A percentile compares a stretch with the other conserved stretches of the same genome.
Evolutionary conservation across 164 flowering plant species (phyloP).

Genomic region (Annona cherimola): DNA sequence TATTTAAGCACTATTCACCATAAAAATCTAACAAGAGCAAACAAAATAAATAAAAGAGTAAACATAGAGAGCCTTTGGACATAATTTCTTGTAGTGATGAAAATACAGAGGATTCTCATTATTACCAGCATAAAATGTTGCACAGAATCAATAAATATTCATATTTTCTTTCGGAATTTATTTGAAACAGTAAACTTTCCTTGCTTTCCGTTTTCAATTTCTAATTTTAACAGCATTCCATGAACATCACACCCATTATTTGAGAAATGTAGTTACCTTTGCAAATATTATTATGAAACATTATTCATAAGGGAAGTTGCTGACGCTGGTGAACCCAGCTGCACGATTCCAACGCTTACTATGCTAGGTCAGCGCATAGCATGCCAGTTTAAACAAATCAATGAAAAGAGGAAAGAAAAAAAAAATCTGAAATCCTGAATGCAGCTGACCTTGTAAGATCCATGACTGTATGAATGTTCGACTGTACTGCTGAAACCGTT

Average conservation of each 20-base stretch:
- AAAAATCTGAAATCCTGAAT: not conserved
- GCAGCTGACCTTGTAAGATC: constrained; percentile 74
- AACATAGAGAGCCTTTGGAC: not conserved
- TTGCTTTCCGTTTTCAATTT: too few relatives aligned
- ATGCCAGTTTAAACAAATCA: not conserved
- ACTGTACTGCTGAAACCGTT: constrained; percentile 83
- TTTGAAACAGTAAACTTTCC: too few relatives aligned
- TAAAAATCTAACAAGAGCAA: constrained; percentile 1
- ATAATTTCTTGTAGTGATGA: not conserved
- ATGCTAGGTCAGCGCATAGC: not conserved
- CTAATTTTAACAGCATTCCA: too few relatives aligned
- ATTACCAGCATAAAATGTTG: too few relatives aligned
- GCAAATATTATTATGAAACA: not conserved
- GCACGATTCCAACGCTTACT: not conserved
- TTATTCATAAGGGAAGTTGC: not conserved
- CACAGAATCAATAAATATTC: too few relatives aligned
- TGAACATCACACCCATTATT: too few relatives aligned
- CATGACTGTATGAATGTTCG: constrained; percentile 87
- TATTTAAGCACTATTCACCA: not conserved
- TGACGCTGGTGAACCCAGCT: not conserved
- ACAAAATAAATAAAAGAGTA: too few relatives aligned
- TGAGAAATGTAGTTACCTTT: too few relatives aligned
- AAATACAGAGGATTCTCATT: not conserved
- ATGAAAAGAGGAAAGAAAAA: not conserved
- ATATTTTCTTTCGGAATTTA: too few relatives aligned